These are phyloP conservation scores for Echinosophora koreensis DNA, from an alignment of 306 rosid genomes.

Conservation along the genomic window DNA sequence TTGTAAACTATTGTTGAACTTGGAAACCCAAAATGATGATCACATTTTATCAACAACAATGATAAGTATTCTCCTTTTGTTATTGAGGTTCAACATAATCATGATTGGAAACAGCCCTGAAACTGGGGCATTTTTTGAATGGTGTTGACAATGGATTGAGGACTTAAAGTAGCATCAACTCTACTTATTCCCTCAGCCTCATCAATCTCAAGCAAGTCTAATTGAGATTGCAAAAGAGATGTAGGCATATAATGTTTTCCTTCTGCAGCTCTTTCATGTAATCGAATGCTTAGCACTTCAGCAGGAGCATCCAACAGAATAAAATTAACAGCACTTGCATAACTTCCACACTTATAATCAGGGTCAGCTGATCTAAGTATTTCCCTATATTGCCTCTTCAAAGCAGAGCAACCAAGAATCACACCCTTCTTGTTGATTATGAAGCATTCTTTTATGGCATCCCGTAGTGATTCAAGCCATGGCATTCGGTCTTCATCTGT, in stretches of 20 bases:
- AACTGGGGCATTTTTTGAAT: constrained; percentile 38
- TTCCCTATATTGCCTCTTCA: constrained; percentile 74
- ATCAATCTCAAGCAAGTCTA: constrained; percentile 74
- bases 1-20: not conserved
- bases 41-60: not conserved
- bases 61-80: not conserved
- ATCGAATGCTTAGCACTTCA: constrained; percentile 64
- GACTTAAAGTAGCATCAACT: constrained; percentile 70
- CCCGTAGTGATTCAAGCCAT: constrained; percentile 77
- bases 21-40: not conserved
- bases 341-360: constrained; percentile 55
- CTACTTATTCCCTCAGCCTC: constrained; percentile 66
- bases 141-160: constrained; percentile 51
- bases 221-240: constrained; percentile 79
- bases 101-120: constrained; percentile 35
- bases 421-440: constrained; percentile 43
- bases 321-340: constrained; percentile 61
- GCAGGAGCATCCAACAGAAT: constrained; percentile 74
- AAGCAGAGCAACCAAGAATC: constrained; percentile 84
- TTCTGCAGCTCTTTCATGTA: constrained; percentile 70
- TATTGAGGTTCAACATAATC: constrained; percentile 8
- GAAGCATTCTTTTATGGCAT: constrained; percentile 51
- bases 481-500: constrained; percentile 80
- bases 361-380: constrained; percentile 76
- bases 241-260: constrained; percentile 91